phyloP scores from a whole-genome alignment of 345 rosid genomes.

The Kernera saxatilis region DNA sequence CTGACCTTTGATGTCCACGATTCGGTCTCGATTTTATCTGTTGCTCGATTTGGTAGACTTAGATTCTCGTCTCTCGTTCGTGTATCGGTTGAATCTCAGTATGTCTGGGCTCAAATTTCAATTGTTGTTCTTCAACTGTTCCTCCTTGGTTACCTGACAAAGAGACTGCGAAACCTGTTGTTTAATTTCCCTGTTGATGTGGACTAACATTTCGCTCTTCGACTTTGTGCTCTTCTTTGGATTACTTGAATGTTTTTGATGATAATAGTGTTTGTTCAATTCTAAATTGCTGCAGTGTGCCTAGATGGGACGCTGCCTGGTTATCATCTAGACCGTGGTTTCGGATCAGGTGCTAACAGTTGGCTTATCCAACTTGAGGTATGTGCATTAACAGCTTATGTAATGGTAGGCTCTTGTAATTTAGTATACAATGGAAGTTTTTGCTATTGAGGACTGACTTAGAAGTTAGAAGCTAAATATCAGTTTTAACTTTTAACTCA shows the following conservation, averaged over 20 bases:
- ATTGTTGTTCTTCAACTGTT: too few relatives aligned
- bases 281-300: conserved; percentile 50
- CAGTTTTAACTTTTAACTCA: background rate
- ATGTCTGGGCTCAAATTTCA: background rate
- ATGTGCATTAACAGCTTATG: background rate
- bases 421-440: background rate
- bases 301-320: conserved; percentile 89
- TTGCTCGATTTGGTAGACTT: background rate
- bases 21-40: background rate
- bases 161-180: background rate
- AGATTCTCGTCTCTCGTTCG: background rate
- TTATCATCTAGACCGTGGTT: conserved; percentile 74
- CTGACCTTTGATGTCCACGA: background rate
- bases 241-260: background rate
- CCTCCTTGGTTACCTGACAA: too few relatives aligned
- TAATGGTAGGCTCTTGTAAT: background rate
- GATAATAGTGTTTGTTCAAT: background rate
- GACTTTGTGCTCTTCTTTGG: background rate
- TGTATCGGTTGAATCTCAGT: background rate
- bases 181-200: background rate
- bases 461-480: background rate
- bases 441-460: background rate
- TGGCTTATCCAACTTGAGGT: conserved; percentile 96
- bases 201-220: background rate
- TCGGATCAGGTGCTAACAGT: conserved; percentile 67